Conservation (phyloP, 345 rosid species). For the Bruguiera sexangula region DNA sequence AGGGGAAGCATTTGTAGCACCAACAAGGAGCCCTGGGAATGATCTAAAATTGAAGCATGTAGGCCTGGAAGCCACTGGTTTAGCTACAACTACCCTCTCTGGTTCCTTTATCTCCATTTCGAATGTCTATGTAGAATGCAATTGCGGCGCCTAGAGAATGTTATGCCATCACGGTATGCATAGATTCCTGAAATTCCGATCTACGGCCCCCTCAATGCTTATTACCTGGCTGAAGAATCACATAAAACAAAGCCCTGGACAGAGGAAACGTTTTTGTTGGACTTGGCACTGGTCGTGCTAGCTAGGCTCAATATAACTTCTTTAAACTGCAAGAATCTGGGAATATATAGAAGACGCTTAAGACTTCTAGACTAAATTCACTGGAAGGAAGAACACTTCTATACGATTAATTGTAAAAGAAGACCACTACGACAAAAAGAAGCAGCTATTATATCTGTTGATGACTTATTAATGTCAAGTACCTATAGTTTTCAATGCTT, state of each 20-base stretch:
- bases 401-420: neutral
- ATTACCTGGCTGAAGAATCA: neutral
- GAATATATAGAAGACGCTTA: neutral
- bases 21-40: slow-evolving; percentile 70
- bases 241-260: too few relatives aligned
- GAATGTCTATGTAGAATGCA: neutral
- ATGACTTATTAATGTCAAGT: neutral
- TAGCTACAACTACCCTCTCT: slow-evolving; percentile 59
- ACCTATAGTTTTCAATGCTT: neutral
- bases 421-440: neutral
- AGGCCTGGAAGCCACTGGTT: slow-evolving; percentile 93
- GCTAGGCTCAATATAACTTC: neutral
- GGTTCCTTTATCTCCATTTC: slow-evolving; percentile 71
- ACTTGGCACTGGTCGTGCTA: neutral
- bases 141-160: neutral
- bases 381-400: neutral
- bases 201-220: neutral
- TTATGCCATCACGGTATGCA: neutral
- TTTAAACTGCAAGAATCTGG: neutral
- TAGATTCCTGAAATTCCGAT: slow-evolving; percentile 6
- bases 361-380: neutral
- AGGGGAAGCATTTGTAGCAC: slow-evolving; percentile 51
- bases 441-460: neutral
- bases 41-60: slow-evolving; percentile 52
- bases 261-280: neutral